Conservation (phyloP, 1,284 basidiomycete species). For the Marasmius sp. region DNA sequence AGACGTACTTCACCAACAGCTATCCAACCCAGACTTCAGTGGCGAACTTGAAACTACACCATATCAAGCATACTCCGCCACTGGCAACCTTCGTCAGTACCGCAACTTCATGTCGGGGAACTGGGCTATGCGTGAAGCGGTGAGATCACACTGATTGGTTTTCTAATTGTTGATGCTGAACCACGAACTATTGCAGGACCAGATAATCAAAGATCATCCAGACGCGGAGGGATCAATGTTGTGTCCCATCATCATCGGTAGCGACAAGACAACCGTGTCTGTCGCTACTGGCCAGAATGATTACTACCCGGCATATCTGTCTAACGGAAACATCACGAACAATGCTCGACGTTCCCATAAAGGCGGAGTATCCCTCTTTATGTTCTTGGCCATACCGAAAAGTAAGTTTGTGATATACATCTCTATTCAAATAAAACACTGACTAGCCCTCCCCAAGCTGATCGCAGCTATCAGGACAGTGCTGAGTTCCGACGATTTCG, state of each 20-base stretch:
- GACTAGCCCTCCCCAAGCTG: not conserved
- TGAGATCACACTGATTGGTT: no score
- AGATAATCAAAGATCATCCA: not conserved
- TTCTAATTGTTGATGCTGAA: no score
- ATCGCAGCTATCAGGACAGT: not conserved
- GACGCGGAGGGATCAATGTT: not conserved
- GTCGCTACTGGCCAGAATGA: not conserved
- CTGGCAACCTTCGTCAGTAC: slow-evolving; percentile 1
- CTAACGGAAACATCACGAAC: not conserved
- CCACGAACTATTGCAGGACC: not conserved
- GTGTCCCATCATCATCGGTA: not conserved
- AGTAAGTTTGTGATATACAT: not conserved
- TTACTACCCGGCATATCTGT: not conserved
- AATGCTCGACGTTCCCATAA: not conserved
- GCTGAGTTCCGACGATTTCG: slow-evolving; percentile 23
- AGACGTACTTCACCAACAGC: slow-evolving; percentile 13
- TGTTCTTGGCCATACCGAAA: not conserved
- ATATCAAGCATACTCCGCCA: slow-evolving; percentile 11
- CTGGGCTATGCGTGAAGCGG: slow-evolving; percentile 17
- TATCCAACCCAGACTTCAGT: slow-evolving; percentile 22
- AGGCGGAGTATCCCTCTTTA: not conserved
- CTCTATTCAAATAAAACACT: not conserved
- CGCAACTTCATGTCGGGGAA: slow-evolving; percentile 20
- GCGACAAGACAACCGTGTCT: not conserved
- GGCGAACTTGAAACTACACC: slow-evolving; percentile 21